Percentiles rank a stretch among this genome's conserved stretches.
Conservation (phyloP, 306 rosid genomes). For the Gastrolobium villosum region DNA sequence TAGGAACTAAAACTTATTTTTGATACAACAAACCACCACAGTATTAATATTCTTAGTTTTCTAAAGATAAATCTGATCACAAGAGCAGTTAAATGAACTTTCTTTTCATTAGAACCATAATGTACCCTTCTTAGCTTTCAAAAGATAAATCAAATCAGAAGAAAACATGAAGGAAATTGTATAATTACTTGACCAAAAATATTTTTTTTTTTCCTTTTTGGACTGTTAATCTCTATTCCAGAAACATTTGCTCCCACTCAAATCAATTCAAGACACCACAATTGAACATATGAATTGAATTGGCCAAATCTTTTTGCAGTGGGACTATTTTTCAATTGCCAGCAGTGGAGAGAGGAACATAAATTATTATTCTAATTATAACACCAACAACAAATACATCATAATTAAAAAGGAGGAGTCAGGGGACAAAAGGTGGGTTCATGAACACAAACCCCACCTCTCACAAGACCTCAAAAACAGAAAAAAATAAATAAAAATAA, state of each 20-base stretch:
- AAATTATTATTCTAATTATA: not conserved
- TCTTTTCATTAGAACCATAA: not conserved
- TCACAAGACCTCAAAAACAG: not conserved
- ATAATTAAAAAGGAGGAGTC: not conserved
- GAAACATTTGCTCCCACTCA: not conserved
- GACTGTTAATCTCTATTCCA: not conserved
- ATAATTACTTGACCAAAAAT: not conserved
- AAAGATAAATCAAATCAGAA: too few species aligned
- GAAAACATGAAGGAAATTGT: not conserved
- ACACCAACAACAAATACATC: not conserved
- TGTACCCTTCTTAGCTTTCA: too few species aligned
- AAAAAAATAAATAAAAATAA: not conserved
- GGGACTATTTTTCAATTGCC: not conserved
- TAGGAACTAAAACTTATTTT: not conserved
- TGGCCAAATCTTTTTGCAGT: not conserved
- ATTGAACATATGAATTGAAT: not conserved
- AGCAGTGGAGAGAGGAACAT: not conserved
- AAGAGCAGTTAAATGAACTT: not conserved
- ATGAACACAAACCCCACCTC: not conserved
- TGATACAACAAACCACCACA: not conserved
- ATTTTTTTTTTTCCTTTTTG: not conserved
- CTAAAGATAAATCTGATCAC: not conserved
- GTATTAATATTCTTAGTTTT: not conserved
- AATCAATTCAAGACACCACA: not conserved
- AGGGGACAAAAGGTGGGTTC: constrained; percentile 4